These are phyloP conservation scores for Coniochaeta pulveracea DNA, from an alignment of 2,329 filamentous ascomycete genomes.

Conservation along the genomic window DNA sequence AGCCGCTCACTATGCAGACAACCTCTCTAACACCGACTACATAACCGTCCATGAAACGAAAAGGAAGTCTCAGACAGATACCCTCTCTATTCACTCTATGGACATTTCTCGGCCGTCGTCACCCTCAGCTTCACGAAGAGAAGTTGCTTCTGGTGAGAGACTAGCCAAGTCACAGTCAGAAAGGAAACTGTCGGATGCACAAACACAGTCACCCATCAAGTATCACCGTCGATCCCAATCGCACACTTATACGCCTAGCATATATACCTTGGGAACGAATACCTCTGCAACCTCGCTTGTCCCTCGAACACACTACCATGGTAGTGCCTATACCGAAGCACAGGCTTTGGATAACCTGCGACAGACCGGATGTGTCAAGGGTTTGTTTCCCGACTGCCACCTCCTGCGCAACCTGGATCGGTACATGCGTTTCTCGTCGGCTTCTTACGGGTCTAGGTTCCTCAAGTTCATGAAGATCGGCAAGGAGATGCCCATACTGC, in stretches of 20 bases:
- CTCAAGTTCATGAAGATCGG: slow-evolving; percentile 51
- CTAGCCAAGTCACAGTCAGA: slow-evolving; percentile 21
- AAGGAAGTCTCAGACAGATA: slow-evolving; percentile 43
- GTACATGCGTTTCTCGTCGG: slow-evolving; percentile 57
- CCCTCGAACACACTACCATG: slow-evolving; percentile 35
- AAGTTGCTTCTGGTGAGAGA: slow-evolving; percentile 16
- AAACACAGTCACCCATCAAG: slow-evolving; percentile 8
- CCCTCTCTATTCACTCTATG: slow-evolving; percentile 37
- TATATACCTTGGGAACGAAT: slow-evolving; percentile 49
- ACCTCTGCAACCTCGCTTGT: slow-evolving; percentile 43
- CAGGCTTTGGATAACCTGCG: slow-evolving; percentile 37
- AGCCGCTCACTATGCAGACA: too few species aligned
- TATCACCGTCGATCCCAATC: slow-evolving; percentile 19
- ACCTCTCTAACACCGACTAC: too few species aligned
- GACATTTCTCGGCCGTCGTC: slow-evolving; percentile 33
- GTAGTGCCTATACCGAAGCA: slow-evolving; percentile 35
- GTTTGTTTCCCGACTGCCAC: slow-evolving; percentile 48
- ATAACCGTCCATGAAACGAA: slow-evolving; percentile 38
- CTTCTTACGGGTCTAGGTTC: slow-evolving; percentile 54
- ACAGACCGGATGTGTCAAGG: slow-evolving; percentile 41
- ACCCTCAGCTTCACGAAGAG: slow-evolving; percentile 21
- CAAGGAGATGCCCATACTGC: slow-evolving; percentile 32
- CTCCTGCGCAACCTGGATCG: slow-evolving; percentile 50
- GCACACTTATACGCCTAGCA: slow-evolving; percentile 34
- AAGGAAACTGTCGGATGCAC: slow-evolving; percentile 15